These are phyloP conservation scores for Calamus simplicifolius DNA, from an alignment of 176 grass and related monocot genomes.

Conservation along the genomic window DNA sequence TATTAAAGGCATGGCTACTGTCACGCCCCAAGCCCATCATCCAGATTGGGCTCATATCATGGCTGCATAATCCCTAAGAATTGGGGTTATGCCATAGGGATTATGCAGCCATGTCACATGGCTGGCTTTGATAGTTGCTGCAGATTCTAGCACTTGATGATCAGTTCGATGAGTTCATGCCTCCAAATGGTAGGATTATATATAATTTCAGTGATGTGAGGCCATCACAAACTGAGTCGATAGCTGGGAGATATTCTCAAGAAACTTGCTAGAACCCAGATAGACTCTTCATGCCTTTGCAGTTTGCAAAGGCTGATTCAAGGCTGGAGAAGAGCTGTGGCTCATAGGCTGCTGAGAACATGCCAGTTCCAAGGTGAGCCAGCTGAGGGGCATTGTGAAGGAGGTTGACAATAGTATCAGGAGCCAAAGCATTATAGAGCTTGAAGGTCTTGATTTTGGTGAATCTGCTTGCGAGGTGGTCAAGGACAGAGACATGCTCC, in stretches of 20 bases:
- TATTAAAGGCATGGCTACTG: too few species aligned
- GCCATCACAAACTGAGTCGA: slow-evolving; percentile 55
- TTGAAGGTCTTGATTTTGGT: slow-evolving; percentile 49
- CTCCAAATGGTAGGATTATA: slow-evolving; percentile 50
- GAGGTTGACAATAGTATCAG: slow-evolving; percentile 44
- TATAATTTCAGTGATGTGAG: slow-evolving; percentile 67
- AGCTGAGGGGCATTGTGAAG: slow-evolving; percentile 42
- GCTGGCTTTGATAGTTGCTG: slow-evolving; percentile 8
- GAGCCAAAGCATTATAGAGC: slow-evolving; percentile 56
- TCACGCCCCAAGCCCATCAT: too few species aligned
- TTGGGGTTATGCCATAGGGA: too few species aligned
- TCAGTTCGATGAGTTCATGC: slow-evolving; percentile 47
- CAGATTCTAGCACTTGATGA: slow-evolving; percentile 54
- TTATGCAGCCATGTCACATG: too few species aligned
- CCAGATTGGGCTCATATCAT: too few species aligned
- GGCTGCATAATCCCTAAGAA: too few species aligned
- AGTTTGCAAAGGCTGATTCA: slow-evolving; percentile 35
- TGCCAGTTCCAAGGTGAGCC: slow-evolving; percentile 50
- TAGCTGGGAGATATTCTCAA: slow-evolving; percentile 42
- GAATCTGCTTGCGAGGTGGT: slow-evolving; percentile 49
- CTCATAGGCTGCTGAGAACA: slow-evolving; percentile 33
- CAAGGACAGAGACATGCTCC: slow-evolving; percentile 44
- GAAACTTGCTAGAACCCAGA: slow-evolving; percentile 53
- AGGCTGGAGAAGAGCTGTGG: slow-evolving; percentile 45
- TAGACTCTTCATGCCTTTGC: slow-evolving; percentile 43